Percentiles rank a stretch among this genome's conserved stretches.
Evolutionary conservation across 2,329 filamentous ascomycete species (phyloP).

Genomic region (Paecilomyces dactylethromorphus): DNA sequence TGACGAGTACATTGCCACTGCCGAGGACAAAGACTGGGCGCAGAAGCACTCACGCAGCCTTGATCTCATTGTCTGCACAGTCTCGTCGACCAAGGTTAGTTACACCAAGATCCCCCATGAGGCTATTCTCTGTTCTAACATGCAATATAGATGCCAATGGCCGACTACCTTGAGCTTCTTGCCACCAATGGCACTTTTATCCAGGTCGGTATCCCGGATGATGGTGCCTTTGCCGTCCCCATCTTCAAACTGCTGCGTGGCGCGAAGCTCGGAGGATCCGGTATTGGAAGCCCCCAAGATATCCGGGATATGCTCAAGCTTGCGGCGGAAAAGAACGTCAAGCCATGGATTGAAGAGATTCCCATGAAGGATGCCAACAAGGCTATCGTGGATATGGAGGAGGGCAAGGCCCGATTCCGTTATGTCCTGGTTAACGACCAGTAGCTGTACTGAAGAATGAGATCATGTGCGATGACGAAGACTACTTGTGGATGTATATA

Average conservation of each 20-base stretch:
- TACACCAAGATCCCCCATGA: neutral
- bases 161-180: conserved; percentile 56
- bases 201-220: conserved; percentile 62
- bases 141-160: conserved; percentile 50
- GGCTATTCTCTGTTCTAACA: conserved; percentile 1
- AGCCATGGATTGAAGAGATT: conserved; percentile 25
- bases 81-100: conserved; percentile 45
- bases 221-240: conserved; percentile 45
- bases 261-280: conserved; percentile 44
- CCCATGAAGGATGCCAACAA: too few species aligned
- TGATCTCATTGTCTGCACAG: conserved; percentile 53
- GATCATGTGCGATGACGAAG: neutral
- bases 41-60: conserved; percentile 42
- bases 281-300: conserved; percentile 33
- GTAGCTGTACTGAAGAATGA: neutral
- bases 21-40: conserved; percentile 50
- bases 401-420: conserved; percentile 39
- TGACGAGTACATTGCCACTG: conserved; percentile 50
- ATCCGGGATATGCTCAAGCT: conserved; percentile 41
- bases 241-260: conserved; percentile 54
- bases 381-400: conserved; percentile 32
- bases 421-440: conserved; percentile 40
- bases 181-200: conserved; percentile 54
- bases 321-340: conserved; percentile 31
- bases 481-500: neutral